Evolutionary conservation across 1,139 yeast species (phyloP), one percentile per base, ranked within the genome.

Genomic region (Zygosaccharomyces pseudobailii): DNA sequence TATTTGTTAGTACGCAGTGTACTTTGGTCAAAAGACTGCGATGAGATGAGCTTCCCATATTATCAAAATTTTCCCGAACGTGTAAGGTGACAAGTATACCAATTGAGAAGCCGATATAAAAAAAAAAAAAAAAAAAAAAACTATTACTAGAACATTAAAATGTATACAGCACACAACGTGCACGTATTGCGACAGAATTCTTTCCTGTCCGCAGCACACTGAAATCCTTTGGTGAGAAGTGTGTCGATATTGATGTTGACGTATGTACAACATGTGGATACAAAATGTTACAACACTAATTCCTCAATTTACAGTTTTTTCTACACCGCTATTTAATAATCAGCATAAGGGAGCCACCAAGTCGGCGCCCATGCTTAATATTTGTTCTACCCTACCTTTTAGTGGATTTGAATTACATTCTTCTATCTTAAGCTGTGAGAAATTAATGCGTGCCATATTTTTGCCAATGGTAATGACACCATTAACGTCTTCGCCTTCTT

Each of bases 351-450:
- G 97, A 8, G 97, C 90, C 2, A 89, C 90, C 42, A 92, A 72
- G 40, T 79, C 85, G 48, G 84, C 76, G 6, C 95, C 95, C 51
- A 95, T 76, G 45, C 78, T 80, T 46, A 92, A 70, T 13, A 92
- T 84, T 55, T 86, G 92, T 55, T 83, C 87, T 3, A 92, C 81
- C 63, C 98, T 78, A 54, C 88, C 92, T 56, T 80, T 80, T 51
- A 92, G 71, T 1, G 90, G 90, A 48, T 79, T 82, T 1, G 92
- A 84, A 1, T 80, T 70, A 61, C 97, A 88, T 36, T 62, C 63
- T n/a, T 75, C 80, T 0, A 90, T 96, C 2, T 74, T 70, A 63
- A 88, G 74, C 38, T 76, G 78, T 2, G 72, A 66, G 55, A 84
- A 87, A 55, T 84, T 77, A 17, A 94, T 79, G 17, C 69, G 70